Percentiles rank a stretch among this genome's conserved stretches.
These are phyloP conservation scores for Cordyceps farinosa DNA, from an alignment of 2,329 filamentous ascomycete genomes.

Conservation along the genomic window DNA sequence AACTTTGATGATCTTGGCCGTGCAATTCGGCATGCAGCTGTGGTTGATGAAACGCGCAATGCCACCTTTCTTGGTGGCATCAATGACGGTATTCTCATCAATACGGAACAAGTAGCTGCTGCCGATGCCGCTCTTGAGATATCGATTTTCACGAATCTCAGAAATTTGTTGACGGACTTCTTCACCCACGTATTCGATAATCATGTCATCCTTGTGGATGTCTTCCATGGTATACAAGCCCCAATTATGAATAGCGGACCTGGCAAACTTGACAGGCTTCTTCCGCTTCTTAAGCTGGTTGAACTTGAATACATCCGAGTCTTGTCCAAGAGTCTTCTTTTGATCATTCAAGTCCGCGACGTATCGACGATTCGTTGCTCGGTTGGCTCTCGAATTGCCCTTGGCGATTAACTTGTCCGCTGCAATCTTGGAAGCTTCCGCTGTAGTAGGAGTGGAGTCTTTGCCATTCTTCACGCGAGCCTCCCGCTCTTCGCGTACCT, in stretches of 20 bases:
- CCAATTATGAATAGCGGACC: conserved; percentile 98
- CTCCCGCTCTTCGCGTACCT: conserved; percentile 86
- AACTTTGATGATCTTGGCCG: conserved; percentile 98
- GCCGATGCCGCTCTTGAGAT: conserved; percentile 93
- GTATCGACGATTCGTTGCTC: conserved; percentile 90
- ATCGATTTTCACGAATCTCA: conserved; percentile 88
- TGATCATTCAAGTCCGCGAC: conserved; percentile 94
- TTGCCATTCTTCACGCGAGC: conserved; percentile 66
- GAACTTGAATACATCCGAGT: conserved; percentile 91
- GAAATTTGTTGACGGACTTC: conserved; percentile 95
- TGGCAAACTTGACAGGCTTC: conserved; percentile 96
- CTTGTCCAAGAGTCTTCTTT: conserved; percentile 77
- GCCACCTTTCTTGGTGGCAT: conserved; percentile 96
- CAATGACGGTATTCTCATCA: conserved; percentile 94
- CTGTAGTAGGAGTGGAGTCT: conserved; percentile 61
- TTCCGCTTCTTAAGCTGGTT: conserved; percentile 99
- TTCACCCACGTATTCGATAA: conserved; percentile 98
- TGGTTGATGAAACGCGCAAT: conserved; percentile 99
- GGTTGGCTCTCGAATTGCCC: conserved; percentile 86
- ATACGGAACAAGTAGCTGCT: conserved; percentile 98
- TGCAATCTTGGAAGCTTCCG: conserved; percentile 68
- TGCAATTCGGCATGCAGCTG: conserved; percentile 97
- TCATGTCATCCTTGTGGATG: conserved; percentile 97
- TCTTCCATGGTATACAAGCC: conserved; percentile 97
- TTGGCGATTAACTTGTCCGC: conserved; percentile 80